Percentiles rank a stretch among this genome's conserved stretches.
These are phyloP conservation scores for Bigelowiella natans DNA, from an alignment of 78 protist genomes.

Conservation along the genomic window DNA sequence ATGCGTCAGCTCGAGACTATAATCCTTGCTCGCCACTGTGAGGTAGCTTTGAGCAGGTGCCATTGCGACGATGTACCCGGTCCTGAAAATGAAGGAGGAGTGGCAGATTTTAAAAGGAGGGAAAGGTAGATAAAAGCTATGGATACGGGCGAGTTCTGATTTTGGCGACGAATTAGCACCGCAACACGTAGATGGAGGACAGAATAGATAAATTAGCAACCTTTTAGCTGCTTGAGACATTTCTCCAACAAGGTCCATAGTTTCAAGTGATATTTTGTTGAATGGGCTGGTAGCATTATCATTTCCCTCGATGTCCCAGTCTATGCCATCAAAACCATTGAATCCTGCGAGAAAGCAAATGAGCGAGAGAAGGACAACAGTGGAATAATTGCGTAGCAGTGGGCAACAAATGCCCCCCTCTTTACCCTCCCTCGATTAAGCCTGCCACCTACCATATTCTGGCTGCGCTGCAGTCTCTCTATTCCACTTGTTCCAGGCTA, in stretches of 20 bases:
- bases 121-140: too few species aligned
- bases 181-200: too few species aligned
- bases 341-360: too few species aligned
- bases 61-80: constrained; percentile 5
- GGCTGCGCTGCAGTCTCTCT: neutral
- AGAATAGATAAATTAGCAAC: neutral
- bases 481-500: neutral
- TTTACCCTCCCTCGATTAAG: too few species aligned
- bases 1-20: neutral
- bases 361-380: too few species aligned
- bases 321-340: constrained; percentile 16
- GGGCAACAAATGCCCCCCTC: too few species aligned
- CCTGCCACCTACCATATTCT: too few species aligned
- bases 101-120: too few species aligned
- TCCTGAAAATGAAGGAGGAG: too few species aligned
- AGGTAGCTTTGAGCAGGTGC: constrained; percentile 13
- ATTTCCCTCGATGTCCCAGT: constrained; percentile 29
- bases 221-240: neutral
- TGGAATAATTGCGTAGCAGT: too few species aligned
- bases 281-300: neutral
- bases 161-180: too few species aligned
- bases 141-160: too few species aligned
- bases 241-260: neutral
- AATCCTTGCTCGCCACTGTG: neutral
- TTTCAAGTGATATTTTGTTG: neutral